phyloP scores from a whole-genome alignment of 176 grass and related monocot species.

The Chrysopogon serrulatus region DNA sequence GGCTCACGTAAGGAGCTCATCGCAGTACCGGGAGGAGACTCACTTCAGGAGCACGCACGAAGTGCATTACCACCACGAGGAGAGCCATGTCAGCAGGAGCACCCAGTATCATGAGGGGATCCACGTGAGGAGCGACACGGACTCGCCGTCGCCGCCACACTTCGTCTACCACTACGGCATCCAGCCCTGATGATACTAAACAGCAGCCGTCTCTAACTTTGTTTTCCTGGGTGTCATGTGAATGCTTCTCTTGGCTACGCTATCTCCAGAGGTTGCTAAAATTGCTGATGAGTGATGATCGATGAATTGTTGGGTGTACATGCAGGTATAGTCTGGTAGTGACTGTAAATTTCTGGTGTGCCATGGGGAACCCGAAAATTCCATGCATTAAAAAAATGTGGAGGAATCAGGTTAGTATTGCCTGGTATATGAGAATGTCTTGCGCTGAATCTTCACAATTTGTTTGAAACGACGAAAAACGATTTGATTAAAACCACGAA shows the following conservation, averaged over 20 bases:
- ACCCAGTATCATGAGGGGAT: constrained; percentile 16
- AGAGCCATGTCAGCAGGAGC: not conserved
- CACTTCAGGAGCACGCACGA: constrained; percentile 25
- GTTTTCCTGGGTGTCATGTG: not conserved
- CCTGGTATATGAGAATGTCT: not conserved
- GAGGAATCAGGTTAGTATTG: not conserved
- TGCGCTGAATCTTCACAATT: not conserved
- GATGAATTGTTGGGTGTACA: constrained; percentile 15
- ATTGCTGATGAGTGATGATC: constrained; percentile 14
- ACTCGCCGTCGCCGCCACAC: constrained; percentile 48
- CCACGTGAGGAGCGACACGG: constrained; percentile 39
- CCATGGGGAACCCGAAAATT: not conserved
- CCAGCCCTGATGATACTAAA: constrained; percentile 30
- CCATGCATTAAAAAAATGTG: not conserved
- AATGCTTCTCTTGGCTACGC: not conserved
- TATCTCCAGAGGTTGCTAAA: not conserved
- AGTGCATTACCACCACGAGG: constrained; percentile 12
- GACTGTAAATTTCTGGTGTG: not conserved
- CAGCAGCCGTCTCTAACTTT: not conserved
- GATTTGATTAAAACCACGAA: too few relatives aligned
- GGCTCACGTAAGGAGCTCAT: constrained; percentile 17
- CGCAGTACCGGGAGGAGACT: constrained; percentile 29
- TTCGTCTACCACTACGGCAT: constrained; percentile 77
- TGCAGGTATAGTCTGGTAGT: constrained; percentile 14
- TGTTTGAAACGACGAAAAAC: too few relatives aligned